phyloP scores from a whole-genome alignment of 2,329 filamentous ascomycete genomes.

The Septoria petroselini region DNA sequence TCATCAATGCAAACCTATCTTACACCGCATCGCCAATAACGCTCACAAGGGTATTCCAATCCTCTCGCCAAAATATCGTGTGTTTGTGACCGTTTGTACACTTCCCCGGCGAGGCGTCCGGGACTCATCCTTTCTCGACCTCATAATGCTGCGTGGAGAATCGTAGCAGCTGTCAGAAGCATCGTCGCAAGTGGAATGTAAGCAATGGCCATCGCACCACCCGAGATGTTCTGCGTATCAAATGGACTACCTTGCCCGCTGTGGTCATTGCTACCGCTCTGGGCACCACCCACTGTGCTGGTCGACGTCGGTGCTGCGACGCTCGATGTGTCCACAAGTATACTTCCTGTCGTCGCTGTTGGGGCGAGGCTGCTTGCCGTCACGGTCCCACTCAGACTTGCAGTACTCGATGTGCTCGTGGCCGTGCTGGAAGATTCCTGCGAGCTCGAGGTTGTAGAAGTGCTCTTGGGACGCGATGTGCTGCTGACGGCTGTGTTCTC shows the following conservation, averaged over 20 bases:
- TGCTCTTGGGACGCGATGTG: constrained; percentile 13
- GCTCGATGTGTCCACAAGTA: constrained; percentile 25
- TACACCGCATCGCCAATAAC: no score
- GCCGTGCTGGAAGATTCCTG: constrained; percentile 9
- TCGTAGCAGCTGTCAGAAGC: not conserved
- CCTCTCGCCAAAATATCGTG: no score
- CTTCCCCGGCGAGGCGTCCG: not conserved
- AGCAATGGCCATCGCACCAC: not conserved
- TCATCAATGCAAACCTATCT: no score
- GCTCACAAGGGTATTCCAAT: no score
- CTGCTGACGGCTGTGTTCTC: not conserved
- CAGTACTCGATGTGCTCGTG: constrained; percentile 13
- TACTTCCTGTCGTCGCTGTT: constrained; percentile 17
- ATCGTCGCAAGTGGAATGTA: constrained; percentile 8
- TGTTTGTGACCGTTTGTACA: not conserved
- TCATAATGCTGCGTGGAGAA: not conserved
- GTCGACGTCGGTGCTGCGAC: constrained; percentile 19
- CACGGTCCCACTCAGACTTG: constrained; percentile 14
- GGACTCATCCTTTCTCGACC: not conserved
- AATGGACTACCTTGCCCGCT: constrained; percentile 49
- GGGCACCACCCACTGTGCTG: constrained; percentile 26
- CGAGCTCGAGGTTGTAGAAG: constrained; percentile 24
- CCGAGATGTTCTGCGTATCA: constrained; percentile 32
- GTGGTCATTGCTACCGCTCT: constrained; percentile 37
- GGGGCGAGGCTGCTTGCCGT: constrained; percentile 19